Base-by-base conservation (phyloP, 169 alveolate genomes). In the Plasmodium adleri region DNA sequence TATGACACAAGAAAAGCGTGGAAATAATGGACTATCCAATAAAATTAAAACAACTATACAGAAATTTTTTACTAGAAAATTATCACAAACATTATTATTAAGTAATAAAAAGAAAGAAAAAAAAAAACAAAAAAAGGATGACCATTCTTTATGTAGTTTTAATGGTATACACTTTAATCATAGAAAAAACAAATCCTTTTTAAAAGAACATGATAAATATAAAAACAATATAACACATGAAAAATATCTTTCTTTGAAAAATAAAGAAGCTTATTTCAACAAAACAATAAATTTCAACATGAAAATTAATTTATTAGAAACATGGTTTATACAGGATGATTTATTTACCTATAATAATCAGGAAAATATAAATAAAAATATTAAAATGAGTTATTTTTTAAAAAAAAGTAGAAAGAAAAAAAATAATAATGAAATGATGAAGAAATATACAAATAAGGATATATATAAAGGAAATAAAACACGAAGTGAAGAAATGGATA, bases 271-370 rank as follows among this genome's bases (percentile, higher is more conserved):
- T 52, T 63, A 50, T 28, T 9, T 26, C 10, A 78, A 66, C 1
- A 78, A 78, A 28, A 52, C 24, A 13, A 78, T 66, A 24, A 17
- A 52, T 17, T 47, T 78, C n/a, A 78, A 52, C 39, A 78, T 78
- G 71, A 24, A 47, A 32, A 43, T 78, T 52, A 78, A 24, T 45
- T 13, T 22, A 28, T 50, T 78, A 15, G 89, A 78, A 64, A 43
- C 47, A 6, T 78, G 89, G 89, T 20, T 78, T 52, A 78, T 78
- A 58, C 89, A 78, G 26, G 89, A 78, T 15, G 89, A 78, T 66
- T 70, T 78, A 59, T 22, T 67, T 17, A 66, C 12, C 4, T 20
- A 50, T 17, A 32, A 52, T 5, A 20, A 24, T 66, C 43, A 22
- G 22, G 66, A 66, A 12, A 15, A 56, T 15, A 56, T 5, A 12